Evolutionary conservation across 495 filamentous ascomycete species (phyloP), one percentile per base, ranked within the genome.

Genomic region (Xylaria sp.): DNA sequence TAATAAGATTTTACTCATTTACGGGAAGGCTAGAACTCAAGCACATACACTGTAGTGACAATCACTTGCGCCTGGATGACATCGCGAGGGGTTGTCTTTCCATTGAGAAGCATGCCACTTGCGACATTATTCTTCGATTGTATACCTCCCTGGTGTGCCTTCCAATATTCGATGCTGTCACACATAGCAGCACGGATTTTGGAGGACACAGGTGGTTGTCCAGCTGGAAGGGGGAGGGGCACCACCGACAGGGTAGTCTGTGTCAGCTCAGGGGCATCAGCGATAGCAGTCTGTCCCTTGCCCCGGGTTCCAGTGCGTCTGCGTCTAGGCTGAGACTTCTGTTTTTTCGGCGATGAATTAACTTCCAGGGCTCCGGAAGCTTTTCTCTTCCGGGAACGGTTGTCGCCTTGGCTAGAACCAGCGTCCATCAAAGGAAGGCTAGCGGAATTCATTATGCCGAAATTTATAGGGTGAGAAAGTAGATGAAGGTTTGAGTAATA

Each of bases 81-180:
- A 33, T 93, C 88, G 3, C 90, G 82, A 0, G 73, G 65, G 0
- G 85, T 87, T 33, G 80, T 81, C 69, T 90, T 85, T 1, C 80
- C 80, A 75, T 94, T 92, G 29, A 93, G 78, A 0, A 95, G 79
- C 65, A 91, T 88, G 0, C 88, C 91, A 26, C 80, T 80, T 7
- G 84, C 84, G 21, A 89, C 62, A 4, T 80, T 76, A 2, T 84
- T 75, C 2, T 74, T 74, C 1, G 83, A 79, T 69, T 94, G 88
- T 2, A 86, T 73, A 19, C 88, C 89, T 0, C 88, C 85, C 75
- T 96, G 90, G 44, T 88, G 87, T 3, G 85, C 74, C 0, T 83
- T 84, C 77, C 88, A 95, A 80, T 91, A 95, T 0, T 86, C 84
- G 1, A 95, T 75, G 1, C 89, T 84, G 74, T 95, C 92, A 71